Evolutionary conservation across 2,329 filamentous ascomycete species (phyloP), one percentile per base, ranked within the genome.

Genomic region (Xenoacremonium recifei): DNA sequence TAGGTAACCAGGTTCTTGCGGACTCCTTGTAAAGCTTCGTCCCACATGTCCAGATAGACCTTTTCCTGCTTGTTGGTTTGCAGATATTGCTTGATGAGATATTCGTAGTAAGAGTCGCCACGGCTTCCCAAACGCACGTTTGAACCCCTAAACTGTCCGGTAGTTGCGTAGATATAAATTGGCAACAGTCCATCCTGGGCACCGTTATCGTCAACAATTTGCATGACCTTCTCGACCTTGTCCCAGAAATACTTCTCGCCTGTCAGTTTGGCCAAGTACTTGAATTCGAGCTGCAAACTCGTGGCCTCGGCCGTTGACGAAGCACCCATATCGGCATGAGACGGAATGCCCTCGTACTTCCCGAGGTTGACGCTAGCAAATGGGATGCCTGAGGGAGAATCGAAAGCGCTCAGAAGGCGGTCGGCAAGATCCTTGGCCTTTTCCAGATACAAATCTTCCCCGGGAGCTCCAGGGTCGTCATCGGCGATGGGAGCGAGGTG

Each of bases 81-180:
- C 16, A 96, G 76, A 62, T 95, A 97, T 65, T 99, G 93, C 71
- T 99, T 99, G 73, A 97, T 95, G 37, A 99, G 80, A 64, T 99
- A 99, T 69, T 99, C 89, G 68, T 99, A 99, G 69, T 97, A 99
- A 35, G 91, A 96, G 70, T 99, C 93, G 34, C 93, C 93, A 47
- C 93, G 82, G 63, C 89, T 96, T 29, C 93, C 93, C 17, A 97
- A 76, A 15, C 93, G 87, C 58, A 99, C 92, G 60, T 96, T 95
- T 16, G 82, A 69, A 16, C 89, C 89, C 37, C 81, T 78, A 68
- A 97, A 99, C 39, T 81, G 71, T 42, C 93, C 93, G 11, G 73
- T 82, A 20, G 83, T 79, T 4, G 93, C 82, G 62, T 89, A 84
- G 53, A 99, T 85, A 67, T 86, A 97, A 58, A 97, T 97, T 23